These are phyloP conservation scores for Achaetomiella virescens DNA, from an alignment of 495 filamentous ascomycete species.

Conservation along the genomic window DNA sequence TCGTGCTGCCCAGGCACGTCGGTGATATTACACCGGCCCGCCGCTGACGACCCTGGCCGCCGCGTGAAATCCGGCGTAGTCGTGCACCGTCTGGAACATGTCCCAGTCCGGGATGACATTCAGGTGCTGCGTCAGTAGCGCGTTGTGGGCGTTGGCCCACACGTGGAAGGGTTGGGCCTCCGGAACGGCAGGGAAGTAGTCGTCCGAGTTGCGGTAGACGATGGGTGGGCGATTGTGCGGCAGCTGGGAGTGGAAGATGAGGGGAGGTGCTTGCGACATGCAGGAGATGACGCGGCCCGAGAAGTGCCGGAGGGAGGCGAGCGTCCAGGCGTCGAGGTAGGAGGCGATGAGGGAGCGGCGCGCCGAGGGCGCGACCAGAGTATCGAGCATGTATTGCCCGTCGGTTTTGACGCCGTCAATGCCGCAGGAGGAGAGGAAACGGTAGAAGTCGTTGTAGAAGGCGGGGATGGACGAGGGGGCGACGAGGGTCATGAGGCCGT, in stretches of 20 bases:
- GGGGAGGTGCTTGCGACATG: constrained; percentile 82
- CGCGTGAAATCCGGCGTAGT: constrained; percentile 75
- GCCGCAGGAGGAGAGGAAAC: constrained; percentile 60
- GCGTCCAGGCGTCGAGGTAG: constrained; percentile 83
- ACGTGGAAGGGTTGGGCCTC: constrained; percentile 88
- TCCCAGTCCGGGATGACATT: constrained; percentile 80
- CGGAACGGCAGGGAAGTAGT: constrained; percentile 80
- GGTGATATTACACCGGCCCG: constrained; percentile 88
- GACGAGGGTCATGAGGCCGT: constrained; percentile 66
- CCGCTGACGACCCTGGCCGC: constrained; percentile 85
- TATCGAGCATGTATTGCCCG: constrained; percentile 80
- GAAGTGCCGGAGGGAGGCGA: constrained; percentile 71
- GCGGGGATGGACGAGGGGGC: constrained; percentile 60
- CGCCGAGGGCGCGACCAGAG: constrained; percentile 58
- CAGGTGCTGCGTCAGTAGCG: constrained; percentile 63
- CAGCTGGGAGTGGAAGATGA: constrained; percentile 76
- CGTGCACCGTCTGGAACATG: constrained; percentile 90
- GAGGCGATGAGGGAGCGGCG: constrained; percentile 61
- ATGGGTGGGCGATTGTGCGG: constrained; percentile 62
- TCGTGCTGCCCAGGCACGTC: constrained; percentile 80
- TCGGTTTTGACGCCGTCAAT: constrained; percentile 87
- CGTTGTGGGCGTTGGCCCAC: constrained; percentile 87
- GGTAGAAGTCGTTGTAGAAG: constrained; percentile 91
- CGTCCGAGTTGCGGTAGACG: constrained; percentile 81
- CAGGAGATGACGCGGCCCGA: constrained; percentile 74